Evolutionary conservation across 2,329 filamentous ascomycete genomes (phyloP), one percentile per base, ranked within the genome.

Genomic region (Aspergillus quadricinctus): DNA sequence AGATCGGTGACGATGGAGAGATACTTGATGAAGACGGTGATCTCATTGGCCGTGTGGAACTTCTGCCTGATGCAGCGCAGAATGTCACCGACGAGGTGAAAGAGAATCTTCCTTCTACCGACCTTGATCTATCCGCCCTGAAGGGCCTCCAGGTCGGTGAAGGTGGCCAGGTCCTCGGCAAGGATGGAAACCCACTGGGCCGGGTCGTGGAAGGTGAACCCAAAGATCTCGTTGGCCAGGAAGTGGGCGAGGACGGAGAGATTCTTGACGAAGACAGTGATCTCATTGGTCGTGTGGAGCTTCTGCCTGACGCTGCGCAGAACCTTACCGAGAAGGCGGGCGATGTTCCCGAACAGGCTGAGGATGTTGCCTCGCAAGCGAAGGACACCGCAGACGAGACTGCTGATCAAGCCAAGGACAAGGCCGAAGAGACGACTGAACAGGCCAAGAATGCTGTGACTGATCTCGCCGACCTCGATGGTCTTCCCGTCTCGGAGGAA

Each of bases 401-500:
- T 11, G 53, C 60, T 10, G 57, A 65, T 1, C 72, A 72, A 35
- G 70, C 71, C 11, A 69, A 75, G 10, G 74, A 81, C 19, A 27
- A 28, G 9, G 25, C 37, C 11, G 52, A 54, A 10, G 37, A 55
- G 14, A 46, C 55, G 9, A 53, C 60, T 8, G 57, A 65, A 7
- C 41, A 64, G 19, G 62, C 61, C 41, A 64, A 73, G 43, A 65
- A 70, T 17, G 60, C 70, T 17, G 64, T 73, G 28, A 71, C 69
- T 23, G 69, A 71, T 37, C 43, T 75, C 9, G 64, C 68, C 17
- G 67, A 72, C 49, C 66, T 76, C 11, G 67, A 72, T 17, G 74
- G 72, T 9, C 61, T 74, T 3, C 66, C 72, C 48, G 80, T 84
- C 27, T 73, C 81, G 46, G 78, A 81, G 51, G 81, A 83, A 27